A percentile compares a stretch with the other conserved stretches of the same genome.
Conservation (phyloP, 2,329 filamentous ascomycete genomes). For the Nannizzia gypsea region DNA sequence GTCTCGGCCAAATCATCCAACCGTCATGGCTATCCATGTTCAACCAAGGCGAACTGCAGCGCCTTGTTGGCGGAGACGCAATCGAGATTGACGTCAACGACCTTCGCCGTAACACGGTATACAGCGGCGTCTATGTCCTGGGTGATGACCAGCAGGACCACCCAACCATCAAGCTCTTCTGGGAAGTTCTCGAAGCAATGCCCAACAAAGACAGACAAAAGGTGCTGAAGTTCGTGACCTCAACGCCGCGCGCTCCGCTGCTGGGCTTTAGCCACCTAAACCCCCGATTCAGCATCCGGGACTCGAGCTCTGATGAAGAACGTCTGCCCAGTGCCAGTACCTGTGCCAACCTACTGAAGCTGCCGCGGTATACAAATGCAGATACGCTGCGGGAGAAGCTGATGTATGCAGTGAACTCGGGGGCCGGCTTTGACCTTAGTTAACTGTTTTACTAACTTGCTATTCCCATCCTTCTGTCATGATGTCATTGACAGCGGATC, state of each 20-base stretch:
- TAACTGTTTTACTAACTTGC: not conserved
- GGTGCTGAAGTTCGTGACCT: slow-evolving; percentile 91
- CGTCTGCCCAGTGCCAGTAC: slow-evolving; percentile 87
- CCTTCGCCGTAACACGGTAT: slow-evolving; percentile 68
- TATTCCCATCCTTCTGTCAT: not conserved
- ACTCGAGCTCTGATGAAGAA: slow-evolving; percentile 63
- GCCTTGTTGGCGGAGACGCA: slow-evolving; percentile 77
- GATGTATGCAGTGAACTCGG: slow-evolving; percentile 77
- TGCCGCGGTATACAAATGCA: slow-evolving; percentile 66
- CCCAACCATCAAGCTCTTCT: slow-evolving; percentile 74
- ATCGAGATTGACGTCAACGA: slow-evolving; percentile 80
- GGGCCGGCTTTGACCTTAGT: slow-evolving; percentile 75
- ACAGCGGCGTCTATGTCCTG: slow-evolving; percentile 76
- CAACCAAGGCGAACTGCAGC: slow-evolving; percentile 89
- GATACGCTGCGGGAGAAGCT: slow-evolving; percentile 62
- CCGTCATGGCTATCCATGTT: slow-evolving; percentile 97
- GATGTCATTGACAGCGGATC: not conserved
- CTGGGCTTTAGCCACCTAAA: slow-evolving; percentile 78
- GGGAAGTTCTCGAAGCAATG: slow-evolving; percentile 71
- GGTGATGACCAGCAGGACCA: slow-evolving; percentile 86
- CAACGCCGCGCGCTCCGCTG: slow-evolving; percentile 77
- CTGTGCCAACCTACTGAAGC: slow-evolving; percentile 86
- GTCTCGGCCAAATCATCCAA: slow-evolving; percentile 76
- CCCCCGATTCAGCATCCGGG: slow-evolving; percentile 79
- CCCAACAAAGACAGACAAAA: slow-evolving; percentile 66